Percentiles rank a stretch among this genome's conserved stretches.
These are phyloP conservation scores for Effrenium voratum DNA, from an alignment of 73 alveolate species.

Conservation along the genomic window DNA sequence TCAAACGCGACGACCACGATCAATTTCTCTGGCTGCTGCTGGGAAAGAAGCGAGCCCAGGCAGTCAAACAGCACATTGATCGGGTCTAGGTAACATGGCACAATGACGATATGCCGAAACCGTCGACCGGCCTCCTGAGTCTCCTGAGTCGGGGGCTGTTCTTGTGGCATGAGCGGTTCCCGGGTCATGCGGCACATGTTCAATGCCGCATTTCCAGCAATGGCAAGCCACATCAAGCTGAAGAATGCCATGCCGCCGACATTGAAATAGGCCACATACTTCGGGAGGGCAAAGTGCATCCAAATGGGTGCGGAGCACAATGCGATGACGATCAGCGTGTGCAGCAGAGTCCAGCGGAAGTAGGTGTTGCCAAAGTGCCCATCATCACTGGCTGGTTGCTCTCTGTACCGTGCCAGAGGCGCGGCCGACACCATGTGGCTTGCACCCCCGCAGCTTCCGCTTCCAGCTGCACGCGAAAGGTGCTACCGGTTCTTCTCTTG, in stretches of 20 bases:
- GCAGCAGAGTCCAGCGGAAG: conserved; percentile 23
- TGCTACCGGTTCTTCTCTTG: no score
- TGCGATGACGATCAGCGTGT: neutral
- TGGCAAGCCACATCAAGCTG: neutral
- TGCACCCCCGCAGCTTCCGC: no score
- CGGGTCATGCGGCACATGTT: conserved; percentile 2
- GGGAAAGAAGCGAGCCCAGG: neutral
- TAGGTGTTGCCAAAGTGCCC: conserved; percentile 12
- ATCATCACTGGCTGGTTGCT: conserved; percentile 23
- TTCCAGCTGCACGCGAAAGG: no score
- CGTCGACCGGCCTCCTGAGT: neutral
- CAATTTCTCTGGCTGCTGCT: neutral
- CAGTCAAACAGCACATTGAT: conserved; percentile 7
- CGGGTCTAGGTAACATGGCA: conserved; percentile 24
- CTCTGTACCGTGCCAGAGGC: conserved; percentile 9
- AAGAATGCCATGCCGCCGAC: neutral
- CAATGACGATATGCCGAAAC: conserved; percentile 3
- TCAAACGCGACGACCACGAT: conserved; percentile 3
- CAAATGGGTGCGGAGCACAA: neutral
- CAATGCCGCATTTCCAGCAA: neutral
- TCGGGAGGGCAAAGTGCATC: neutral
- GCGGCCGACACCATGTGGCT: conserved; percentile 17
- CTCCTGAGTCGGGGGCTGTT: neutral
- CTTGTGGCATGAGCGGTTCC: neutral
- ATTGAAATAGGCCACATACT: neutral